Percentiles rank a stretch among this genome's conserved stretches.
These are phyloP conservation scores for Claviceps sp. DNA, from an alignment of 2,329 filamentous ascomycete genomes.

Conservation along the genomic window DNA sequence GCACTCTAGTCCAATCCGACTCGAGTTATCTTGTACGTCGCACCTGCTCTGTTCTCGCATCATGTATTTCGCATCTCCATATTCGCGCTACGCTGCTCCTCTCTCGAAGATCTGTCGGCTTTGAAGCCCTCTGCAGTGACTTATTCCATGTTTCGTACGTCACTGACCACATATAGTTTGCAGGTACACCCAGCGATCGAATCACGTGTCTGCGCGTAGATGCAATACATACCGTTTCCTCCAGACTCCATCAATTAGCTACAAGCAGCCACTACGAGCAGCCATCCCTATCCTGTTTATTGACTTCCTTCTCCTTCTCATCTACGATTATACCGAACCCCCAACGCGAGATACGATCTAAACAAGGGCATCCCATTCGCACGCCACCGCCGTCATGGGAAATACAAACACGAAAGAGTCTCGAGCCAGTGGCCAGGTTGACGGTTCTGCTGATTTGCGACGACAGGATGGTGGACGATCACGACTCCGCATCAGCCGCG, in stretches of 20 bases:
- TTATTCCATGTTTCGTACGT: neutral
- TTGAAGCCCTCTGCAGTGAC: neutral
- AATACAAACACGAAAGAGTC: slow-evolving; percentile 28
- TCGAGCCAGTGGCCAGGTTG: slow-evolving; percentile 16
- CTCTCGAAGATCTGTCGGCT: neutral
- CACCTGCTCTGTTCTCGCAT: neutral
- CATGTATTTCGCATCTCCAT: neutral
- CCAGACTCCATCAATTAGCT: neutral
- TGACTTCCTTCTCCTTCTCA: neutral
- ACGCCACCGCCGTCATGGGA: slow-evolving; percentile 17
- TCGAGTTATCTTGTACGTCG: neutral
- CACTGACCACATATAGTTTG: neutral
- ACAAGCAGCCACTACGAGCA: neutral
- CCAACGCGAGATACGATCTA: too few species aligned
- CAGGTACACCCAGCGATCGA: neutral
- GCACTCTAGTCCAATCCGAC: neutral
- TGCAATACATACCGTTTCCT: neutral
- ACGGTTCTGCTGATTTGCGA: slow-evolving; percentile 6
- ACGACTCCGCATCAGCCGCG: slow-evolving; percentile 23
- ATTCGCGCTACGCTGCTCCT: neutral
- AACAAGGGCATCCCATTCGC: neutral
- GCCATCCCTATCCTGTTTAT: neutral
- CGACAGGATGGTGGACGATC: slow-evolving; percentile 11
- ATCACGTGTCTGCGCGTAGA: neutral
- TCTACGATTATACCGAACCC: neutral